Evolutionary conservation across 495 filamentous ascomycete species (phyloP), one percentile per base, ranked within the genome.

Genomic region (Penicillium salamii): DNA sequence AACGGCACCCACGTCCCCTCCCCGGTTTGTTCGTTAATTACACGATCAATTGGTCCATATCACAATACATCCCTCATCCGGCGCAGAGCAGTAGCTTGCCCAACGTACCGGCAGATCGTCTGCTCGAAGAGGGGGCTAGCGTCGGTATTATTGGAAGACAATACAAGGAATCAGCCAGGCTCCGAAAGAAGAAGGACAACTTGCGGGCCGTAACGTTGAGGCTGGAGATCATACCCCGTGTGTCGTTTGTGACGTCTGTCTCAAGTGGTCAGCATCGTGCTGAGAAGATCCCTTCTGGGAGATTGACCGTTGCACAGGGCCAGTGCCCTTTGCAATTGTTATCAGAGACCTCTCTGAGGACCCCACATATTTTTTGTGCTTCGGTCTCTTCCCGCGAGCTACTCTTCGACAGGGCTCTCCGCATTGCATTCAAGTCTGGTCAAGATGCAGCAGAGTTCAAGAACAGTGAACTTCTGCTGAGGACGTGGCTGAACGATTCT

Each of bases 361-460:
- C 39, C 40, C 42, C 51, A 42, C 15, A 7, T 38, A 20, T 42
- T 37, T 14, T 23, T 50, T 26, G 37, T 39, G 37, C 17, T 32
- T 50, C 46, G 49, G 40, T 46, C 53, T 57, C 52, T 42, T 37
- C 44, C 61, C 58, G 69, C 65, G 70, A 70, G 50, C 66, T 58
- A 70, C 67, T 71, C 68, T 69, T 69, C 57, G 66, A 64, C 60
- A 73, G 71, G 63, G 72, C 68, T 68, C 69, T 72, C 63, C 70
- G 66, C 67, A 68, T 71, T 65, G 61, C 64, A 71, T 66, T 59
- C 57, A 50, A 74, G 59, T 59, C 67, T 69, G 63, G 68, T 63
- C 73, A 76, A 75, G 65, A 76, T 76, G 73, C 73, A 74, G 73
- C 71, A 74, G 65, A 75, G 63, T 74, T 69, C 68, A 71, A 73